Evolutionary conservation across 352 stramenopile genomes (phyloP), one percentile per base, ranked within the genome.

Genomic region (Globisporangium carolinianum): DNA sequence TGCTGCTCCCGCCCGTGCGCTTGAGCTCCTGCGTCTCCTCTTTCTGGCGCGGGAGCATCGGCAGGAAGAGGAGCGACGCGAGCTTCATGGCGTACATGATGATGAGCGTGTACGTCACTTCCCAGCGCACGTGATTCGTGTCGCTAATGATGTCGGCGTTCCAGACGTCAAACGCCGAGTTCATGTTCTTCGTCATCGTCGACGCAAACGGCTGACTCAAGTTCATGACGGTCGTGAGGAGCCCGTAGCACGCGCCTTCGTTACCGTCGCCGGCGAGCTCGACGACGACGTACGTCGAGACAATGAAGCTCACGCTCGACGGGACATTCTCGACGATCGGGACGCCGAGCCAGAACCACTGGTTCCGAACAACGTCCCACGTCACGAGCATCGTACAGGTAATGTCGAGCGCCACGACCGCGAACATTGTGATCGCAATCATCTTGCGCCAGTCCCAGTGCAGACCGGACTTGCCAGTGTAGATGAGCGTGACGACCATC

Each of bases 31-130:
- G 41, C 41, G 41, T 46, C 41, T 46, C 41, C 41, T 46, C 68
- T 65, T 81, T 81, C 56, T 85, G 72, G 18, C 50, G 54, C 8
- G 75, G 75, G 37, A 86, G 61, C 61, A 83, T 49, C 15, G 64
- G 62, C 50, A 83, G 61, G 60, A 75, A 81, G 14, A 67, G 24
- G 38, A 72, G 55, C 10, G 53, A 54, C 46, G 54, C 66, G 47
- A 48, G 48, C 55, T 47, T 66, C 47, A 72, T 64, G 45, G 61
- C 53, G 46, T 78, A 79, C 35, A 61, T 66, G 24, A 79, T 80
- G 36, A 81, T 15, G 36, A 54, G 49, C 49, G 35, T 45, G 49
- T 45, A 56, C 18, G 63, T 58, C 8, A 60, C 53, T 5, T 70
- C 12, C n/a, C 24, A 51, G 10, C 63, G 52, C 15, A 54, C 53